A percentile compares a stretch with the other conserved stretches of the same genome.
These are phyloP conservation scores for Clavispora fructus DNA, from an alignment of 805 yeast genomes.

Conservation along the genomic window DNA sequence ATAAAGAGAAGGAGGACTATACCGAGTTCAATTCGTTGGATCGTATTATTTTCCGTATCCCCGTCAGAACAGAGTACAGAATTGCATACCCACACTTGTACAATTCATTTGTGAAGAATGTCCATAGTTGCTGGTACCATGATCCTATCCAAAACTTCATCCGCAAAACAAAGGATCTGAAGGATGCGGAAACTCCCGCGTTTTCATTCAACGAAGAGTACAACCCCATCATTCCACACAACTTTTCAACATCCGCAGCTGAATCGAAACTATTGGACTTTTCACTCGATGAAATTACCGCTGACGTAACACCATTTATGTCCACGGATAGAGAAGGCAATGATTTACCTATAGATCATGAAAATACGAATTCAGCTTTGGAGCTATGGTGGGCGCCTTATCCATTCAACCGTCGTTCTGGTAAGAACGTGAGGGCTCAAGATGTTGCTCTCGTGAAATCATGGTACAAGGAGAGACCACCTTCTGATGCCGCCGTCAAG, in stretches of 20 bases:
- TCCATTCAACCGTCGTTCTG: constrained; percentile 78
- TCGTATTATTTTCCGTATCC: constrained; percentile 73
- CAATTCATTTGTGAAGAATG: constrained; percentile 69
- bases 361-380: constrained; percentile 48
- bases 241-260: constrained; percentile 12
- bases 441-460: constrained; percentile 81
- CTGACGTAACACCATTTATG: constrained; percentile 51
- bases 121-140: constrained; percentile 57
- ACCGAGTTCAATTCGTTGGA: constrained; percentile 90
- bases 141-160: constrained; percentile 53
- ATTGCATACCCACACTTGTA: constrained; percentile 85
- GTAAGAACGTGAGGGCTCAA: constrained; percentile 72
- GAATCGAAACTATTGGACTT: constrained; percentile 23
- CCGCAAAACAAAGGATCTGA: constrained; percentile 34
- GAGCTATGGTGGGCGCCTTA: constrained; percentile 74
- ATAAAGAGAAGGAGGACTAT: constrained; percentile 65
- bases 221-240: constrained; percentile 46
- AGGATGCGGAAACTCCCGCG: constrained; percentile 19
- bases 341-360: constrained; percentile 28
- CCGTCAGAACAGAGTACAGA: constrained; percentile 74
- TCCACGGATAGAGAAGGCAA: constrained; percentile 4
- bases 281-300: constrained; percentile 19
- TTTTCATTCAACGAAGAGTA: constrained; percentile 51
- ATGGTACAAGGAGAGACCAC: constrained; percentile 74
- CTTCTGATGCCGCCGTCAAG: constrained; percentile 60